A percentile compares a stretch with the other conserved stretches of the same genome.
These are phyloP conservation scores for Lasiosphaeria hispida DNA, from an alignment of 495 filamentous ascomycete species.

Conservation along the genomic window DNA sequence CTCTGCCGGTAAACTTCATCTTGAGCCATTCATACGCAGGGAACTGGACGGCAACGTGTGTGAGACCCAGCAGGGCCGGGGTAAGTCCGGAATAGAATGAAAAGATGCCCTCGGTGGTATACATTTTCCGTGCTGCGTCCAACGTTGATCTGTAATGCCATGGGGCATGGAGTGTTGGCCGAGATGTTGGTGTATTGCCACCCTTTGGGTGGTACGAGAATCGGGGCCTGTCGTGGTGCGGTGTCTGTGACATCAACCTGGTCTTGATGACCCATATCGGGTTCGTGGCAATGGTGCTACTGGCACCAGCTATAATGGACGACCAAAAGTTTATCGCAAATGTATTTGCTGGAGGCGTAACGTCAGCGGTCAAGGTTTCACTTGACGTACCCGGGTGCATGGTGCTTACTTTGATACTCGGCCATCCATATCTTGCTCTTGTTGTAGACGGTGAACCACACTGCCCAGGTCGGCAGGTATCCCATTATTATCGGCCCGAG, in stretches of 20 bases:
- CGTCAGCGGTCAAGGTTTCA: constrained; percentile 3
- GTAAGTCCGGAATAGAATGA: constrained; percentile 96
- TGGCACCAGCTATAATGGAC: constrained; percentile 84
- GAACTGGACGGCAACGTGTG: constrained; percentile 97
- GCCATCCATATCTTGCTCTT: constrained; percentile 71
- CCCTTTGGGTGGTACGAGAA: constrained; percentile 43
- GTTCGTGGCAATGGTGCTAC: constrained; percentile 93
- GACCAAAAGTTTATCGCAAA: constrained; percentile 61
- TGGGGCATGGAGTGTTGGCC: constrained; percentile 56
- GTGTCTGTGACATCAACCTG: constrained; percentile 86
- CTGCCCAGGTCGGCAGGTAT: constrained; percentile 96
- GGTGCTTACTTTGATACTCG: constrained; percentile 60
- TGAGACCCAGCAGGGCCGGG: constrained; percentile 85
- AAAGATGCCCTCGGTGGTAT: constrained; percentile 75
- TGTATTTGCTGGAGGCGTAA: constrained; percentile 30
- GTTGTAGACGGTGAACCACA: constrained; percentile 96
- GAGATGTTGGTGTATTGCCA: constrained; percentile 47
- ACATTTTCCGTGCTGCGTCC: constrained; percentile 96
- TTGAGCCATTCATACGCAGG: constrained; percentile 94
- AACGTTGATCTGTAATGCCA: constrained; percentile 87
- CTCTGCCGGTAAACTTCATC: constrained; percentile 80
- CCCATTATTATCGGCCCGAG: constrained; percentile 91
- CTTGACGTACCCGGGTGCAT: not conserved
- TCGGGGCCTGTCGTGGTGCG: constrained; percentile 32
- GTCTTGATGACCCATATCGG: constrained; percentile 99